phyloP scores from a whole-genome alignment of 2,329 filamentous ascomycete genomes.

The Fusarium annulatum region DNA sequence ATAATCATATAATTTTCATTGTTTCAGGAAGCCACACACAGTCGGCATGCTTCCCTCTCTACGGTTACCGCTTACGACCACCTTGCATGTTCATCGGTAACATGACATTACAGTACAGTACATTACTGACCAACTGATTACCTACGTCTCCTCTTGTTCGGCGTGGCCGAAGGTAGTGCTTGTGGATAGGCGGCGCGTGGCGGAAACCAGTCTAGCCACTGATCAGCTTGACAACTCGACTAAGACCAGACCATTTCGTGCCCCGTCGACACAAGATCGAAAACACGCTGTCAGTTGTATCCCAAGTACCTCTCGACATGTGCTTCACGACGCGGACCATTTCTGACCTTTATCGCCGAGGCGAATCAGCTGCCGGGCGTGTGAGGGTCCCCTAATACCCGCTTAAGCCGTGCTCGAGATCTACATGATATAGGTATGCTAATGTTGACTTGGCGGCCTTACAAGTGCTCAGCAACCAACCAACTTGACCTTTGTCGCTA shows the following conservation, averaged over 20 bases:
- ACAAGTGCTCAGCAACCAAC: neutral
- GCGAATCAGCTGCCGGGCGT: neutral
- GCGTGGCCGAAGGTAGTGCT: conserved; percentile 36
- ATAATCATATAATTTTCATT: neutral
- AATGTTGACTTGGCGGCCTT: conserved; percentile 1
- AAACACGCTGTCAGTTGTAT: neutral
- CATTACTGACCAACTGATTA: neutral
- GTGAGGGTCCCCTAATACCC: neutral
- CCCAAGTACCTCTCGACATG: conserved; percentile 12
- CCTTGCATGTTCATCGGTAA: neutral
- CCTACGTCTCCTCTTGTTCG: conserved; percentile 14
- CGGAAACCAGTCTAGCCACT: conserved; percentile 28
- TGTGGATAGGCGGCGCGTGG: conserved; percentile 35
- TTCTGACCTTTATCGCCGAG: conserved; percentile 2
- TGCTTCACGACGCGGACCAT: conserved; percentile 5
- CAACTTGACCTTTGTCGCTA: conserved; percentile 3
- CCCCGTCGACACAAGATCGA: neutral
- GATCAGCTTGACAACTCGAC: conserved; percentile 21
- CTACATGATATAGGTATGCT: conserved; percentile 1
- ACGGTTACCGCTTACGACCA: conserved; percentile 5
- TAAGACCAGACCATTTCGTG: neutral
- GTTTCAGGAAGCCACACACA: conserved; percentile 15
- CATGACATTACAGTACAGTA: conserved; percentile 1
- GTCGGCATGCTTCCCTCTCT: neutral
- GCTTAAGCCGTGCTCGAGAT: conserved; percentile 5